Evolutionary conservation across 169 alveolate species (phyloP), one percentile per base, ranked within the genome.

Genomic region (Babesia gibsoni): DNA sequence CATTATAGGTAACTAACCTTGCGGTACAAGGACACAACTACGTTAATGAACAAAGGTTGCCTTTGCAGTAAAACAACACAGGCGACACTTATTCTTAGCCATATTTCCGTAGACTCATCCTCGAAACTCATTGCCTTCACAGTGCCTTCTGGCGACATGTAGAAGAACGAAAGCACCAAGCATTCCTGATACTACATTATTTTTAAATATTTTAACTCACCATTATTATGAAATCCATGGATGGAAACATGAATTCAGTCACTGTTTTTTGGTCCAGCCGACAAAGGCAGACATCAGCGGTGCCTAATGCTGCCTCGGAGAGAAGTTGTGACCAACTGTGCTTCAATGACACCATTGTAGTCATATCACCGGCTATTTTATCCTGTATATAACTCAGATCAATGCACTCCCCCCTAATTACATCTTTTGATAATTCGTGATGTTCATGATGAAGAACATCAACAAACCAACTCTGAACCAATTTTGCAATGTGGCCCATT

Each of bases 271-370:
- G 75, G 54, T 37, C 27, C 8, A 74, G 22, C 10, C 84, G 67
- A 25, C 52, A 52, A n/a, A 74, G 59, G 27, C 67, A 74, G 3
- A 42, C 66, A 14, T 77, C 23, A 1, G 79, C 84, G 18, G 72
- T 33, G 20, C 73, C 80, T 49, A 61, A 48, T 22, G 84, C 16
- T 3, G 56, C 56, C 41, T 64, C 37, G 29, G 52, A 74, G 16
- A 74, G 46, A 12, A 27, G 14, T 33, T 9, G 30, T 3, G 72
- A 61, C 72, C 72, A 61, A 5, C 25, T 58, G 32, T 20, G 20
- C 3, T 20, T 7, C 29, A 61, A 30, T 12, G 22, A 20, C 25
- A n/a, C 18, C 33, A 0, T 18, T 18, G 16, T 14, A 14, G 35
- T 25, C 25, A 61, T 2, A 4, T 56, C 42, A 29, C 37, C 33